Evolutionary conservation across 208 protist species (phyloP), one percentile per base, ranked within the genome.

Genomic region (Trypanosoma brucei): DNA sequence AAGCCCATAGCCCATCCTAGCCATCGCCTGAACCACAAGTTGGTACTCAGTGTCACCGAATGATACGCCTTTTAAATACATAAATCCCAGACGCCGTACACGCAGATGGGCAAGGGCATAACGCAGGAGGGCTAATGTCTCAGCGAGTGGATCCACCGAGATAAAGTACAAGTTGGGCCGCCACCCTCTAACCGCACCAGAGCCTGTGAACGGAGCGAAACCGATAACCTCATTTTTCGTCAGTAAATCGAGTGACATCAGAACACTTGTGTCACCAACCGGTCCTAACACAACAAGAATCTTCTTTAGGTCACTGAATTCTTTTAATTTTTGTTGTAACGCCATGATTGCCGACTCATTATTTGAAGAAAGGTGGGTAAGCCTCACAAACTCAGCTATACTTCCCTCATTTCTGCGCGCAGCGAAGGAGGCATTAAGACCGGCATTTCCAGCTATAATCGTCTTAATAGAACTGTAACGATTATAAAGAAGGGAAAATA

Each of bases 181-280:
- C 64, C 68, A 87, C 2, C 22, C 1, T 1, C 75, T 70, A 46
- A 74, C 55, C 0, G 37, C 36, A 13, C 56, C 65, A 9, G 65
- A 70, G 22, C 68, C 68, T 22, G 69, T 79, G 56, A 72, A 76
- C 9, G 79, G 79, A 0, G 40, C 56, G 0, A 85, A 31, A 14
- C 56, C 39, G 14, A 75, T 54, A 8, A 85, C 45, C n/a, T 70
- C 34, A 37, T 74, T 71, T 36, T 66, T 51, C 8, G 39, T 30
- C 35, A 71, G 36, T 1, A 49, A 39, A 13, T 45, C 45, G 8
- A 8, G 44, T 0, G 14, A 48, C 44, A 48, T 48, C 14, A n/a
- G 9, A 48, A 48, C 14, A 14, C 14, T 8, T 14, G 9, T 14
- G 14, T 8, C 8, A 48, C 44, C 44, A 14, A 48, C 8, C 44